Evolutionary conservation across 257 asterid genomes (phyloP).

Genomic region (Primulina tabacum): DNA sequence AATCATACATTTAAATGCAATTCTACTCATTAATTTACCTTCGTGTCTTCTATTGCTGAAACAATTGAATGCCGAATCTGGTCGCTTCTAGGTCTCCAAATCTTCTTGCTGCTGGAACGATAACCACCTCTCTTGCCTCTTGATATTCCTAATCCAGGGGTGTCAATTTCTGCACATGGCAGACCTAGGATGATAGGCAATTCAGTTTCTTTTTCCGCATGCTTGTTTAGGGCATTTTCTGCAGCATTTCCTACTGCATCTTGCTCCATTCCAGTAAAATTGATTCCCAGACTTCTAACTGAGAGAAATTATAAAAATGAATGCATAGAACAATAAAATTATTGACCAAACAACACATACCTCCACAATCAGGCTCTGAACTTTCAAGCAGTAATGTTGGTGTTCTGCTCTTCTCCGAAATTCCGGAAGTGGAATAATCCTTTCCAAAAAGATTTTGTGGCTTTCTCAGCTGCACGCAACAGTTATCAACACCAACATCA

Average conservation of each 20-base stretch:
- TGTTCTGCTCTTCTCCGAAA: constrained; percentile 29
- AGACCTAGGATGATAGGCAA: constrained; percentile 53
- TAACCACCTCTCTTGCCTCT: constrained; percentile 25
- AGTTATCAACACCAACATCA: constrained; percentile 16
- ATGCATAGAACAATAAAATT: constrained; percentile 7
- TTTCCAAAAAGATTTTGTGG: constrained; percentile 23
- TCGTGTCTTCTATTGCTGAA: constrained; percentile 23
- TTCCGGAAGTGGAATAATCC: constrained; percentile 22
- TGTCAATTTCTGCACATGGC: constrained; percentile 49
- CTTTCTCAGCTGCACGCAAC: constrained; percentile 45
- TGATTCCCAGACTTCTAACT: constrained; percentile 25
- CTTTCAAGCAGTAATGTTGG: constrained; percentile 26
- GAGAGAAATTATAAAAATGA: background rate
- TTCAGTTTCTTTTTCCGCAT: constrained; percentile 27
- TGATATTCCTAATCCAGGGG: constrained; percentile 32
- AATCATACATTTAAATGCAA: background rate
- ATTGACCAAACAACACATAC: constrained; percentile 22
- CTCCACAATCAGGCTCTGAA: constrained; percentile 25
- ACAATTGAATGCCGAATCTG: constrained; percentile 29
- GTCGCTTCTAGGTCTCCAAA: constrained; percentile 28
- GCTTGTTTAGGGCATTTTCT: constrained; percentile 34
- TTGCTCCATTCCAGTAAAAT: constrained; percentile 41
- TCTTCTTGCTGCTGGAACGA: constrained; percentile 28
- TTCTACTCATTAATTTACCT: constrained; percentile 35
- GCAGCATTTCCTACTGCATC: constrained; percentile 34